Conservation (phyloP, 2,329 filamentous ascomycete species). For the Cyclaneusma minus region DNA sequence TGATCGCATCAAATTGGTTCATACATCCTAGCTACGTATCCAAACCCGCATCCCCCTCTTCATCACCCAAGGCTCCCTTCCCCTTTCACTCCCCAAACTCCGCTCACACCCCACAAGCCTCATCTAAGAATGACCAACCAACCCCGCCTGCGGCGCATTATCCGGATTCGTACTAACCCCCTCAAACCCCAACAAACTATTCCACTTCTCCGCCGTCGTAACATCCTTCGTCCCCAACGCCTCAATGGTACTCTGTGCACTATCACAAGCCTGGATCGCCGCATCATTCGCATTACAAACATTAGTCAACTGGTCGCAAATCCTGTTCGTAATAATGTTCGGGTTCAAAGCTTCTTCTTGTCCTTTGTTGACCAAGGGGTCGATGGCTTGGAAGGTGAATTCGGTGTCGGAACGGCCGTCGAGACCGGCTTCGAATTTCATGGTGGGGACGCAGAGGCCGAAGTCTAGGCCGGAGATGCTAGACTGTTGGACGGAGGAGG, state of each 20-base stretch:
- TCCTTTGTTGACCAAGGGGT: slow-evolving; percentile 40
- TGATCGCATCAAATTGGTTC: too few relatives aligned
- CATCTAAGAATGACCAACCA: slow-evolving; percentile 14
- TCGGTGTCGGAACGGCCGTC: slow-evolving; percentile 35
- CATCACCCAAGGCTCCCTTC: too few relatives aligned
- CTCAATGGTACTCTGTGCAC: slow-evolving; percentile 35
- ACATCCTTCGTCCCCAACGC: slow-evolving; percentile 31
- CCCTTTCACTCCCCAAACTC: too few relatives aligned
- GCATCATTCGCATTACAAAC: slow-evolving; percentile 47
- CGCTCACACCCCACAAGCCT: neutral
- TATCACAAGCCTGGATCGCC: slow-evolving; percentile 35
- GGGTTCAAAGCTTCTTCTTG: slow-evolving; percentile 57
- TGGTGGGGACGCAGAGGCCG: slow-evolving; percentile 31
- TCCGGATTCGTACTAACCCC: slow-evolving; percentile 16
- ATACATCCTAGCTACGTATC: too few relatives aligned
- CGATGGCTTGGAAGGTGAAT: slow-evolving; percentile 53
- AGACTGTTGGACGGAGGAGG: slow-evolving; percentile 12
- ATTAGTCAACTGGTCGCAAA: slow-evolving; percentile 54
- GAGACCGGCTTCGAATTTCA: slow-evolving; percentile 40
- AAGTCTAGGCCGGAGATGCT: slow-evolving; percentile 26
- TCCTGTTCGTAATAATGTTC: slow-evolving; percentile 58
- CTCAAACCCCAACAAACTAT: slow-evolving; percentile 21
- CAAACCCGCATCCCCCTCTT: too few relatives aligned
- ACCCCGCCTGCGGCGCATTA: slow-evolving; percentile 14
- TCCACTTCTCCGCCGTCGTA: slow-evolving; percentile 30